These are phyloP conservation scores for Oenanthe sinensis DNA, from an alignment of 129 eudicot species.

Conservation along the genomic window DNA sequence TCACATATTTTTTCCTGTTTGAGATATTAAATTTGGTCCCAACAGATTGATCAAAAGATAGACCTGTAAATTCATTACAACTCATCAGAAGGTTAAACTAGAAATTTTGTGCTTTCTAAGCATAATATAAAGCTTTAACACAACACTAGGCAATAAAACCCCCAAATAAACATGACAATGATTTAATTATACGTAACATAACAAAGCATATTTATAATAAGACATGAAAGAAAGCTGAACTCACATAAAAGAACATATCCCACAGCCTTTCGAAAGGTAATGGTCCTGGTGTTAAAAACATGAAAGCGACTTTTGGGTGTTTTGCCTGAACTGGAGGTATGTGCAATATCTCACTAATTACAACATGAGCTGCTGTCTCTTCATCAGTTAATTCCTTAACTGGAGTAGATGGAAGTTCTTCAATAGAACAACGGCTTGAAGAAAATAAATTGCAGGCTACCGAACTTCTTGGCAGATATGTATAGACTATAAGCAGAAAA, in stretches of 20 bases:
- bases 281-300: conserved; percentile 55
- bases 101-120: background rate
- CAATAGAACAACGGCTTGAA: conserved; percentile 39
- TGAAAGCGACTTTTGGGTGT: conserved; percentile 51
- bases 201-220: background rate
- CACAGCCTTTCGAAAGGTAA: conserved; percentile 57
- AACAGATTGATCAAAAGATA: background rate
- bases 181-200: background rate
- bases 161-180: background rate
- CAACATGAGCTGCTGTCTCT: conserved; percentile 50
- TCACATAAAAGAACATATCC: conserved; percentile 61
- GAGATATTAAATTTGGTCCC: background rate
- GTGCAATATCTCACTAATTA: conserved; percentile 41
- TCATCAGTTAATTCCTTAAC: conserved; percentile 50
- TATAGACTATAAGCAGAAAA: conserved; percentile 28
- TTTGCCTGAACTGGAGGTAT: conserved; percentile 23
- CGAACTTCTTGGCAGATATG: conserved; percentile 31
- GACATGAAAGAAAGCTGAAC: conserved; percentile 9
- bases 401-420: conserved; percentile 24
- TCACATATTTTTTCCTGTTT: background rate
- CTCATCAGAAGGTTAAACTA: background rate
- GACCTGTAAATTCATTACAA: background rate
- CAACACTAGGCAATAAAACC: background rate
- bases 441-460: conserved; percentile 43
- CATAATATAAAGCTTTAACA: background rate